These are phyloP conservation scores for Saururus chinensis DNA, from an alignment of 164 flowering plant genomes.

Conservation along the genomic window DNA sequence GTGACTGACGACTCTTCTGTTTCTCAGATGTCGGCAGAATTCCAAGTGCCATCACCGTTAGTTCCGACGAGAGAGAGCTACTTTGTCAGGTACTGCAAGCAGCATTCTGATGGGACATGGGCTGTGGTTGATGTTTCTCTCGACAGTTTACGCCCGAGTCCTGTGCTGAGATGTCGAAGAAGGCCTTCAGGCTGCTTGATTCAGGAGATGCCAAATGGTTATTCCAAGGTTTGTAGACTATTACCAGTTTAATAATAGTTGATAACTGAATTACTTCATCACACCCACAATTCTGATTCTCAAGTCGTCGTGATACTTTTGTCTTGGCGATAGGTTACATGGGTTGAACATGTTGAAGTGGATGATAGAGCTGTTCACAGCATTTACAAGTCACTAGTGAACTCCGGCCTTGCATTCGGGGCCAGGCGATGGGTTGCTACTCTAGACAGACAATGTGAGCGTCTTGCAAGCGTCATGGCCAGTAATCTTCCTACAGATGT, in stretches of 20 bases:
- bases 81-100: slow-evolving; percentile 69
- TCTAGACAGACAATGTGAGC: slow-evolving; percentile 66
- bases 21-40: slow-evolving; percentile 25
- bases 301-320: too few relatives aligned
- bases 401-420: slow-evolving; percentile 67
- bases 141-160: slow-evolving; percentile 45
- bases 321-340: slow-evolving; percentile 46
- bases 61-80: slow-evolving; percentile 73
- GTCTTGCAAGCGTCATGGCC: slow-evolving; percentile 77
- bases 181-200: slow-evolving; percentile 83
- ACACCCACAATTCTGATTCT: neutral
- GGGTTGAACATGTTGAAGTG: slow-evolving; percentile 85
- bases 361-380: slow-evolving; percentile 60
- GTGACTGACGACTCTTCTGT: too few relatives aligned
- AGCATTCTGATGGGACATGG: slow-evolving; percentile 68
- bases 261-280: too few relatives aligned
- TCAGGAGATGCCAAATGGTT: slow-evolving; percentile 73
- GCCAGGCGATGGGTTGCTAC: slow-evolving; percentile 80
- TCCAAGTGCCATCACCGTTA: slow-evolving; percentile 78
- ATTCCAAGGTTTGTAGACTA: slow-evolving; percentile 44
- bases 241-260: too few relatives aligned
- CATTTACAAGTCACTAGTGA: slow-evolving; percentile 52
- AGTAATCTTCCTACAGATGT: slow-evolving; percentile 49
- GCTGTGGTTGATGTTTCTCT: slow-evolving; percentile 82
- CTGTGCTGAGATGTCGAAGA: slow-evolving; percentile 38